Base-by-base conservation (phyloP, 176 grass and related monocot species). In the Lolium perenne region DNA sequence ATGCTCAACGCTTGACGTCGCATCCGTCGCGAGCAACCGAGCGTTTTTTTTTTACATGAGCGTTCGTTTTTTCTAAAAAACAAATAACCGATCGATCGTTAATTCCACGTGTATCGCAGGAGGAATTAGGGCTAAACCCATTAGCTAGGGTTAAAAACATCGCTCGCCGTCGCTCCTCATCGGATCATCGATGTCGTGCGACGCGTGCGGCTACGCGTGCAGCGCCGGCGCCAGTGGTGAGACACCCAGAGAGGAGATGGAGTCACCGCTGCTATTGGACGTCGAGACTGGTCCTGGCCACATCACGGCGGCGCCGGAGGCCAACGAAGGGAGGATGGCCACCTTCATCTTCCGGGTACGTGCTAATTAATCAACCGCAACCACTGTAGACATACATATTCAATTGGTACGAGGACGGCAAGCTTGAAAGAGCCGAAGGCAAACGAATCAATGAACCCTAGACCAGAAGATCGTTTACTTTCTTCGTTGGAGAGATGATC, bases 111-210 rank as follows among this genome's bases (percentile, higher is more conserved):
- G 35, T 68, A 17, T 68, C 17, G 65, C 3, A 18, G 65, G 15
- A 20, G 35, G 16, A 17, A 68, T 18, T 69, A 69, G 66, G 66
- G 66, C 16, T 69, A 18, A 56, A 40, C 17, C 49, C 49, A 35
- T 35, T 35, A 35, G 32, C 53, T 56, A 56, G 53, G 16, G 53
- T 56, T 56, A 18, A 56, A 17, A 56, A 16, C 53, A 1, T 56
- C 66, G 6, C 57, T 60, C 57, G 63, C 26, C 62, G 12, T 65
- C 26, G 67, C 67, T 68, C 38, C 18, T 41, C 68, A 45, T n/a
- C 38, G 68, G 68, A 71, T 41, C 40, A 71, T 13, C 40, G 68
- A 46, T 71, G 68, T 4, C 68, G 68, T 71, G 68, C 68, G 68
- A 45, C 40, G 68, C 40, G 9, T 71, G 68, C 38, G 68, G 68